Evolutionary conservation across 345 rosid genomes (phyloP), one percentile per base, ranked within the genome.

Genomic region (Aegle marmelos): DNA sequence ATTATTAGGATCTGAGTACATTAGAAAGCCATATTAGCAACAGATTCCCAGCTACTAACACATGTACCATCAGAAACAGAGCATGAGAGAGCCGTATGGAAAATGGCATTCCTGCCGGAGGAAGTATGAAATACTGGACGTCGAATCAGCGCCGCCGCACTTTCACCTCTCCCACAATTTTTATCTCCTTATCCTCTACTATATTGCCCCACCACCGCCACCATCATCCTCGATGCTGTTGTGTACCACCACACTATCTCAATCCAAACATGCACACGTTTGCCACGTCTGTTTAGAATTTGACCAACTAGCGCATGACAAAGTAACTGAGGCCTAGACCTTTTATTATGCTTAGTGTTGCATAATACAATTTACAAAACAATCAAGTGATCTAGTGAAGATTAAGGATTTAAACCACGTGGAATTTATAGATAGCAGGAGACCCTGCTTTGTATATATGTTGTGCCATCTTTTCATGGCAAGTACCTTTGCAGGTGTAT

Each of bases 401-500:
- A 17, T 10, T 0, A 11, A 73, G 16, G 5, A 30, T 27, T 6
- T 7, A n/a, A 28, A 53, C n/a, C n/a, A 28, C 13, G 2, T 30
- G 25, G 54, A 33, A 34, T 54, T 13, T 67, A 76, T 9, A 24
- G 34, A 25, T 19, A n/a, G 45, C 72, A 31, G 36, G 53, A 48
- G 64, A 34, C 37, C 53, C 21, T 70, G 54, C 33, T 75, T 45
- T 13, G 67, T 83, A 50, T 76, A 65, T 62, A 76, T 71, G 57
- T 68, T 75, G 54, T 68, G 53, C 60, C 62, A 64, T 74, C 58
- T 75, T 71, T 25, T 74, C 50, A 41, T 73, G 34, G 56, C 69
- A 63, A 33, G 81, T 73, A 80, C 76, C 78, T 86, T 82, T 82
- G 84, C 90, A 82, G 63, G 81, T 79, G 80, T 87, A 76, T 81